Evolutionary conservation across 257 asterid species (phyloP), one percentile per base, ranked within the genome.

Genomic region (Agastache rugosa): DNA sequence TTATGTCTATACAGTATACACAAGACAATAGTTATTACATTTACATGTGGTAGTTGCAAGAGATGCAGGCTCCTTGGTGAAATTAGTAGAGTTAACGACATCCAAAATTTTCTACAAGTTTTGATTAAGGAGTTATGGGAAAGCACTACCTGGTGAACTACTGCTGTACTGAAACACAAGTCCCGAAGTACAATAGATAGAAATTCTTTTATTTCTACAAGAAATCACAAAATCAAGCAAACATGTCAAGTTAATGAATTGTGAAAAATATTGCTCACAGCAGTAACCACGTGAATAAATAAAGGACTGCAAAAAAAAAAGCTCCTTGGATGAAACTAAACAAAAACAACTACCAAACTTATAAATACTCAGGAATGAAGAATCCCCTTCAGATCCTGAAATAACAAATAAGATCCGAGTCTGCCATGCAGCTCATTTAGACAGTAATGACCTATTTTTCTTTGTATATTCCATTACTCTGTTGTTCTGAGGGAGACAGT

Each of bases 111-210:
- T 77, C 15, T 37, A 71, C 15, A 67, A 56, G 45, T 50, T 64
- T 12, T 75, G 63, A 56, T 29, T 25, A 75, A 71, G 66, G 42
- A 50, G 60, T 25, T 61, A 68, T 35, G 69, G 55, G 50, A 61
- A 73, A 72, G n/a, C 19, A 72, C 31, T 75, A 94, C 98, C 99
- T 95, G 99, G 87, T 95, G 99, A 71, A 90, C 89, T 73, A 95
- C 98, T 23, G 96, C 96, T 69, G 91, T 82, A 83, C 88, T 83
- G 83, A 95, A 95, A 77, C 78, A 73, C 82, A 92, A 86, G 81
- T 92, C 99, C 79, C 93, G 79, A 56, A 95, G 92, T 73, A 95
- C 90, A 72, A 95, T 73, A 65, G 97, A 87, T 31, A 95, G 82
- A 79, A 91, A 64, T 80, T 95, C 99, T 79, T 92, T 92, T 61